phyloP scores from a whole-genome alignment of 345 rosid genomes.

The Hirschfeldia incana region DNA sequence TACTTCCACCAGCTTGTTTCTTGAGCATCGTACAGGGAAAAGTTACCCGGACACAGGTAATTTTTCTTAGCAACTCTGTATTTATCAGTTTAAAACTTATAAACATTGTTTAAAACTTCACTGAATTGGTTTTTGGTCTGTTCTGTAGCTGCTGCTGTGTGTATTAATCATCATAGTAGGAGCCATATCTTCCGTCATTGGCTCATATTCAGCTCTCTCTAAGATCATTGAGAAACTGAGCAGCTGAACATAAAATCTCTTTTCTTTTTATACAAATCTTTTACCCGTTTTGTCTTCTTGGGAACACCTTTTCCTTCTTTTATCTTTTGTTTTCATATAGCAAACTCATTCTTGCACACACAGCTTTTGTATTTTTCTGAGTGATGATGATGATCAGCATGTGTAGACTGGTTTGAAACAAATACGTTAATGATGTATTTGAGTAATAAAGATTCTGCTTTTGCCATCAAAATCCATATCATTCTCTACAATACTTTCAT shows the following conservation, averaged over 20 bases:
- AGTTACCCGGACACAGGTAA: constrained; percentile 61
- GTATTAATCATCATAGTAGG: constrained; percentile 64
- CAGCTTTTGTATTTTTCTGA: constrained; percentile 11
- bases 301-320: background rate
- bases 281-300: constrained; percentile 43
- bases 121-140: background rate
- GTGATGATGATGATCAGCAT: constrained; percentile 22
- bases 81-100: background rate
- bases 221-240: constrained; percentile 58
- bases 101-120: background rate
- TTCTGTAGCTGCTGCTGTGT: constrained; percentile 55
- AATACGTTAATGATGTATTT: background rate
- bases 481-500: constrained; percentile 29
- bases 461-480: constrained; percentile 51
- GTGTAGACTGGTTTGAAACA: constrained; percentile 20
- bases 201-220: constrained; percentile 71
- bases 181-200: constrained; percentile 57
- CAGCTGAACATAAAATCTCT: constrained; percentile 29
- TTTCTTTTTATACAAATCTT: background rate
- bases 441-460: constrained; percentile 20
- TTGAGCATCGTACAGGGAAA: constrained; percentile 68
- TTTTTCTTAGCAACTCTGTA: background rate
- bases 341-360: constrained; percentile 30
- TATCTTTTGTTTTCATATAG: background rate
- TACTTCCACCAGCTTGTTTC: constrained; percentile 88